Percentiles rank a stretch among this genome's conserved stretches.
These are phyloP conservation scores for Sporothrix curviconia DNA, from an alignment of 2,329 filamentous ascomycete genomes.

Conservation along the genomic window DNA sequence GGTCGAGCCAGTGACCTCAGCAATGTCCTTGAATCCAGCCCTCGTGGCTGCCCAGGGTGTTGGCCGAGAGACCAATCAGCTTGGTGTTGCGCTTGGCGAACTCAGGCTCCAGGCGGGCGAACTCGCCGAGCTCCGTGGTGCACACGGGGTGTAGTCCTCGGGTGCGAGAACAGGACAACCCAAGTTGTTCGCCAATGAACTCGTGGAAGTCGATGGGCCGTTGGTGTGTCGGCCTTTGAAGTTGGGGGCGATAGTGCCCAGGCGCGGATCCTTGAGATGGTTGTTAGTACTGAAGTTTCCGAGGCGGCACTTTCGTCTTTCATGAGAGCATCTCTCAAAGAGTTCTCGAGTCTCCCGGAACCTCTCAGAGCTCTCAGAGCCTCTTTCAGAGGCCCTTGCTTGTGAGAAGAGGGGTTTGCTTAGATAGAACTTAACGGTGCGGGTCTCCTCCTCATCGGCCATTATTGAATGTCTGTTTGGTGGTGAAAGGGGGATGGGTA, in stretches of 20 bases:
- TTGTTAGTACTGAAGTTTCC: too few relatives aligned
- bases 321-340: too few relatives aligned
- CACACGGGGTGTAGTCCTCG: slow-evolving; percentile 92
- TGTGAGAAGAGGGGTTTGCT: too few relatives aligned
- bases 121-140: slow-evolving; percentile 87
- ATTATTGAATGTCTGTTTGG: slow-evolving; percentile 24
- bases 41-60: slow-evolving; percentile 75
- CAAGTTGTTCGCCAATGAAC: slow-evolving; percentile 72
- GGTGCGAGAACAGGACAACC: slow-evolving; percentile 80
- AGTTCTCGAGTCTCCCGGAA: too few relatives aligned
- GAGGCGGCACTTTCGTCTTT: too few relatives aligned
- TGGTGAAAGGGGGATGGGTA: not conserved
- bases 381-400: too few relatives aligned
- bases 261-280: slow-evolving; percentile 48
- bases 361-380: too few relatives aligned
- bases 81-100: slow-evolving; percentile 83
- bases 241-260: slow-evolving; percentile 66
- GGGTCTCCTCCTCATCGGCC: slow-evolving; percentile 28
- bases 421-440: slow-evolving; percentile 26
- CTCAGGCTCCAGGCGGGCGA: slow-evolving; percentile 81
- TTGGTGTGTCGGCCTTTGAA: slow-evolving; percentile 79
- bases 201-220: slow-evolving; percentile 76
- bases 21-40: slow-evolving; percentile 88
- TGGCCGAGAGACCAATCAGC: slow-evolving; percentile 85
- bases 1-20: slow-evolving; percentile 65